phyloP scores from a whole-genome alignment of 2,329 filamentous ascomycete genomes.

The Metarhizium rileyi region DNA sequence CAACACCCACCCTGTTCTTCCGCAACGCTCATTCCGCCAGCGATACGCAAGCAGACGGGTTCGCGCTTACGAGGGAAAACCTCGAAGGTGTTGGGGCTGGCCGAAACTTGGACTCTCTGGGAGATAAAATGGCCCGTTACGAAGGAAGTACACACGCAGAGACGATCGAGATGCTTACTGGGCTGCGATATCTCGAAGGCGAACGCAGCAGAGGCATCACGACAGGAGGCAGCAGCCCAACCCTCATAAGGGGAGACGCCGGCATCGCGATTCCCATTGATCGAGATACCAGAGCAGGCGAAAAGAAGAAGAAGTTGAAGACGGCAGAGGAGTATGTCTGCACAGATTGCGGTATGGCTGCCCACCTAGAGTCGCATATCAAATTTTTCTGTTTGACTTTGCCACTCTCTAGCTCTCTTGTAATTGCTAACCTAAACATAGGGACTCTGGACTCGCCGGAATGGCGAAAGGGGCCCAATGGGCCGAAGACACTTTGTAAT shows the following conservation, averaged over 20 bases:
- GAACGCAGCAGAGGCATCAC: constrained; percentile 83
- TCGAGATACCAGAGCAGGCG: constrained; percentile 58
- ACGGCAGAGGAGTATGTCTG: constrained; percentile 83
- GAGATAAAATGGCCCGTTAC: constrained; percentile 76
- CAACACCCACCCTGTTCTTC: constrained; percentile 20
- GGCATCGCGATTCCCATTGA: constrained; percentile 79
- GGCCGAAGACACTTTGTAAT: constrained; percentile 92
- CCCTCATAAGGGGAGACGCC: constrained; percentile 73
- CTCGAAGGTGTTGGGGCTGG: constrained; percentile 61
- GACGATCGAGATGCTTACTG: constrained; percentile 88
- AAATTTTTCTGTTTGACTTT: neutral
- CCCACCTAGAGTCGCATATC: neutral
- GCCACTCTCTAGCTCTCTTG: neutral
- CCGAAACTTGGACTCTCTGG: constrained; percentile 62
- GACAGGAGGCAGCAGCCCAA: constrained; percentile 72
- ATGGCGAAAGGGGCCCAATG: constrained; percentile 88
- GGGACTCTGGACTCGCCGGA: constrained; percentile 84
- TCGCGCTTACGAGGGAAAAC: constrained; percentile 67
- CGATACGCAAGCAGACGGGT: constrained; percentile 49
- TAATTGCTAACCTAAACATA: constrained; percentile 18
- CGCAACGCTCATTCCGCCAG: constrained; percentile 20
- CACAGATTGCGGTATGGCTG: constrained; percentile 69
- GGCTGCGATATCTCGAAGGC: constrained; percentile 76
- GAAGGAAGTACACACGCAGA: constrained; percentile 71
- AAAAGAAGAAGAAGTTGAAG: constrained; percentile 86